Evolutionary conservation across 2,329 filamentous ascomycete genomes (phyloP), one percentile per base, ranked within the genome.

Genomic region (Bipolaris sorokiniana): DNA sequence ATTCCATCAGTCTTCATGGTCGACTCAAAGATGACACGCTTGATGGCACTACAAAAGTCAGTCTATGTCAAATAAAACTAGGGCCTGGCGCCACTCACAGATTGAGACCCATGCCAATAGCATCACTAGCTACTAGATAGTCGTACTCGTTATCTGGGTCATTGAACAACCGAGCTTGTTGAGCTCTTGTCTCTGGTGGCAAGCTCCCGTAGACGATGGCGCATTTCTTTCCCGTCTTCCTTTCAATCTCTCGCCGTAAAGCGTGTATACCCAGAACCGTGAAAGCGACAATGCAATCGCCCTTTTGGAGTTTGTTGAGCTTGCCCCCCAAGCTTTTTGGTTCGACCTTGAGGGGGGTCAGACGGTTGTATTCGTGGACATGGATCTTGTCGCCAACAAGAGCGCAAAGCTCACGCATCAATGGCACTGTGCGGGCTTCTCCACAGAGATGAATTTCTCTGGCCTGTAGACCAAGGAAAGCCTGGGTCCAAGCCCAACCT

Each of bases 91-190:
- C 15, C 13, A 77, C 82, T 77, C 88, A 92, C 74, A 99, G 78
- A 70, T 99, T 99, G 20, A 99, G 80, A 1, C 96, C 95, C 94
- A 99, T 98, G 36, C 95, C 95, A 61, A 99, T 94, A 45, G 95
- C 95, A 77, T 97, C 92, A 67, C 92, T 97, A 7, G 96, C 95
- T 23, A 95, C 93, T 5, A 99, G 82, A 66, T 88, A 96, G 73
- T 99, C 95, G 72, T 97, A 99, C 58, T 97, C 93, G 73, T 96
- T 99, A 72, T 96, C 78, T 0, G 92, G 93, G 62, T 98, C 91
- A 71, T 99, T 99, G 82, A 99, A 99, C 0, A 98, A 82, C 15
- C 87, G 87, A 0, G 95, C 95, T 78, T 99, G 95, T 71, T 94
- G 88, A 3, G 92, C 92, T 60, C 95, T 86, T 38, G 94, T 97